phyloP scores from a whole-genome alignment of 306 rosid species.

The Cucumis melo region DNA sequence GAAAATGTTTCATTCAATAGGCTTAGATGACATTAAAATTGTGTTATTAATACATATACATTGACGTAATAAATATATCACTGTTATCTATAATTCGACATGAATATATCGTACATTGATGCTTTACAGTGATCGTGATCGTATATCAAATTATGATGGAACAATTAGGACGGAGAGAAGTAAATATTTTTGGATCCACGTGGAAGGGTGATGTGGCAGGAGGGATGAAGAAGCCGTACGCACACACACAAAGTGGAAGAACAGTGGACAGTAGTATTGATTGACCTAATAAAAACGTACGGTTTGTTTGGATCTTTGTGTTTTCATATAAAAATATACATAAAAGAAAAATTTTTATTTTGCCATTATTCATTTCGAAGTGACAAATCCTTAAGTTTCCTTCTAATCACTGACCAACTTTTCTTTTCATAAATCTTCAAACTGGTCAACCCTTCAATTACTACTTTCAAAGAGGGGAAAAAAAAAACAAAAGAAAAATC shows the following conservation, averaged over 20 bases:
- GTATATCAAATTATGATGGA: too few species aligned
- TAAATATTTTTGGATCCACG: too few species aligned
- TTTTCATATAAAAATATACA: not conserved
- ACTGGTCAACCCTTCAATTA: not conserved
- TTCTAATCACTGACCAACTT: conserved; percentile 20
- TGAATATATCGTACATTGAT: too few species aligned
- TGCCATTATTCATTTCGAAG: conserved; percentile 33
- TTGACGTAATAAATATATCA: too few species aligned
- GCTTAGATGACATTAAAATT: too few species aligned
- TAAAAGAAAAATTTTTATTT: not conserved
- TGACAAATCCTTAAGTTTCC: conserved; percentile 70
- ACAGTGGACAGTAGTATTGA: conserved; percentile 2
- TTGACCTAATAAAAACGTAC: not conserved
- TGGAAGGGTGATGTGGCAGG: not conserved
- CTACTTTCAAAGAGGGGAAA: not conserved
- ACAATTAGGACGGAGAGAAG: too few species aligned
- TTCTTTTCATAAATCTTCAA: not conserved
- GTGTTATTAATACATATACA: too few species aligned
- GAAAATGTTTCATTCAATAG: too few species aligned
- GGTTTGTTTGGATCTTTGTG: not conserved
- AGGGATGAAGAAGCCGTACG: not conserved
- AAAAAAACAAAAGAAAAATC: too few species aligned
- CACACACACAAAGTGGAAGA: not conserved
- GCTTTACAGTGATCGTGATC: too few species aligned
- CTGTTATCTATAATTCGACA: too few species aligned